These are phyloP conservation scores for Diplodia sapinea DNA, from an alignment of 2,329 filamentous ascomycete genomes.

Conservation along the genomic window DNA sequence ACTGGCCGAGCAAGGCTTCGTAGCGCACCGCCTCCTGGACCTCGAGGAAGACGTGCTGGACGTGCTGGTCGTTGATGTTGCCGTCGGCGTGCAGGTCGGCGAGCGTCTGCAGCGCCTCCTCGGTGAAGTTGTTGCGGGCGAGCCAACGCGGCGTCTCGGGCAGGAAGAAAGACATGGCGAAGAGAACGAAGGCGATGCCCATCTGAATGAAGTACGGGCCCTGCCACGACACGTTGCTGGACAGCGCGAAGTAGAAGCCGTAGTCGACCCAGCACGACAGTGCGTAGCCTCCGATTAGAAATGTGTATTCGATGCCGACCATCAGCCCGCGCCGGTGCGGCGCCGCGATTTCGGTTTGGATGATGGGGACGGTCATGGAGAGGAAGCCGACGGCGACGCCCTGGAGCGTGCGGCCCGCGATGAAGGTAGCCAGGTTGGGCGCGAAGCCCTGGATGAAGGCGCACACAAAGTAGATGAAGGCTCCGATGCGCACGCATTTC, in stretches of 20 bases:
- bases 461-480: constrained; percentile 47
- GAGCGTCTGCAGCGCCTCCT: constrained; percentile 50
- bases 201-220: constrained; percentile 45
- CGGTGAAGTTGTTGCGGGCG: constrained; percentile 49
- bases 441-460: constrained; percentile 49
- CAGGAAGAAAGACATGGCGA: constrained; percentile 47
- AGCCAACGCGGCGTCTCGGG: constrained; percentile 52
- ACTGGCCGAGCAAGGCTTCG: constrained; percentile 45
- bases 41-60: constrained; percentile 47
- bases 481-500: constrained; percentile 46
- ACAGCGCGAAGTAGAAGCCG: constrained; percentile 47
- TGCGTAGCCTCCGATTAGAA: constrained; percentile 49
- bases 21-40: constrained; percentile 50
- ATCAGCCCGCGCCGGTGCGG: constrained; percentile 47
- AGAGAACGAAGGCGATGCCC: constrained; percentile 42
- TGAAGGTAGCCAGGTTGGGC: constrained; percentile 44
- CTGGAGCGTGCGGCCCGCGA: constrained; percentile 45
- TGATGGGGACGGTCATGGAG: constrained; percentile 46
- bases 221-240: constrained; percentile 44
- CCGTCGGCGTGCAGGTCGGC: constrained; percentile 50
- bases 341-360: constrained; percentile 48
- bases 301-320: constrained; percentile 50
- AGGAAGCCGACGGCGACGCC: constrained; percentile 46
- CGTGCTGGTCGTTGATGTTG: constrained; percentile 44
- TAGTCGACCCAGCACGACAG: constrained; percentile 51